These are phyloP conservation scores for Pythium utonaiense DNA, from an alignment of 352 stramenopile species.

Conservation along the genomic window DNA sequence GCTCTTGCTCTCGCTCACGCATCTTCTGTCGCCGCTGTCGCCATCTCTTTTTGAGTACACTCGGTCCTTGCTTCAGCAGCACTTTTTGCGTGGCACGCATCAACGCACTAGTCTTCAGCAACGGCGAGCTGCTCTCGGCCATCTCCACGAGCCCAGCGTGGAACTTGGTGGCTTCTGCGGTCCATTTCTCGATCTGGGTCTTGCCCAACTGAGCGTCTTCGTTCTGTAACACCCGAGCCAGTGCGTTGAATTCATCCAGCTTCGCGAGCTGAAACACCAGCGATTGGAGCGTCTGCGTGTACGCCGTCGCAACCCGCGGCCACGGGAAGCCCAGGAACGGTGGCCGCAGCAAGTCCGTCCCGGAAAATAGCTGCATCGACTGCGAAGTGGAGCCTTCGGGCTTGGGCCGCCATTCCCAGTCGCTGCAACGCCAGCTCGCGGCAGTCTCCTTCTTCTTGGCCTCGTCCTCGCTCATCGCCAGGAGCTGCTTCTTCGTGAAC, in stretches of 20 bases:
- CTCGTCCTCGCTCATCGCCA: slow-evolving; percentile 26
- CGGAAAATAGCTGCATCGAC: slow-evolving; percentile 33
- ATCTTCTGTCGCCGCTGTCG: slow-evolving; percentile 44
- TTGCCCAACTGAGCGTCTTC: slow-evolving; percentile 41
- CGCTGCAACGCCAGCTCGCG: slow-evolving; percentile 25
- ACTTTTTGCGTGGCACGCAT: slow-evolving; percentile 31
- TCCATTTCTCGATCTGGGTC: slow-evolving; percentile 53
- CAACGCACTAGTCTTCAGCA: slow-evolving; percentile 25
- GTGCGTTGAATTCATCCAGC: slow-evolving; percentile 60
- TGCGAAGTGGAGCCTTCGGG: background rate
- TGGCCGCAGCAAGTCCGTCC: slow-evolving; percentile 39
- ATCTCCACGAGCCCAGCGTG: slow-evolving; percentile 20
- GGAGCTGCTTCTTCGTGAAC: slow-evolving; percentile 37
- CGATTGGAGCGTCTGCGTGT: slow-evolving; percentile 37
- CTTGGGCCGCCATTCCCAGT: slow-evolving; percentile 44
- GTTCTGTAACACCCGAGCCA: slow-evolving; percentile 46
- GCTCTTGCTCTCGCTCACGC: slow-evolving; percentile 46
- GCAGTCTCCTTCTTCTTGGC: slow-evolving; percentile 5
- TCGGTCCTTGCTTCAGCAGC: slow-evolving; percentile 47
- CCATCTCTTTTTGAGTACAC: slow-evolving; percentile 35
- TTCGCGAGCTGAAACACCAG: slow-evolving; percentile 47
- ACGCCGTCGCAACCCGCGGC: slow-evolving; percentile 42
- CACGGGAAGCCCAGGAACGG: slow-evolving; percentile 60
- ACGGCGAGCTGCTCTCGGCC: slow-evolving; percentile 11
- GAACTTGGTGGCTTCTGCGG: slow-evolving; percentile 35